Percentiles rank a stretch among this genome's conserved stretches.
These are phyloP conservation scores for Akanthomyces muscarius DNA, from an alignment of 2,329 filamentous ascomycete species.

Conservation along the genomic window DNA sequence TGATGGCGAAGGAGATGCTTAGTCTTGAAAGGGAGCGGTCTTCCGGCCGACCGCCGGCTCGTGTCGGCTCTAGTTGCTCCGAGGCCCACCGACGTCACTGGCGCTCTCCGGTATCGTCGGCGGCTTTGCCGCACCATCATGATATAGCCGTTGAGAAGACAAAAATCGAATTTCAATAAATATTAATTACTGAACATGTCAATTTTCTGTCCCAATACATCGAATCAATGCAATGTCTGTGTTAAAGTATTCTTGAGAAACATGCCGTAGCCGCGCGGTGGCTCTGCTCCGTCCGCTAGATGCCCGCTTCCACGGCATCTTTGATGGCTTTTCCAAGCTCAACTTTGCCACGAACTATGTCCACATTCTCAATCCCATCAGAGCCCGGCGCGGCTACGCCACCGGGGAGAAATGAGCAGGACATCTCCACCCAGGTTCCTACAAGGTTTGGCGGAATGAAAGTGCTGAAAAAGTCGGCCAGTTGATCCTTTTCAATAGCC, in stretches of 20 bases:
- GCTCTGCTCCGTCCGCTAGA: background rate
- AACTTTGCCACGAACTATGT: constrained; percentile 24
- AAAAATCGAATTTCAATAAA: background rate
- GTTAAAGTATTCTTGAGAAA: background rate
- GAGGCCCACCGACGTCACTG: constrained; percentile 13
- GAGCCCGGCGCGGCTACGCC: constrained; percentile 24
- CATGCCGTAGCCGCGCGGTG: background rate
- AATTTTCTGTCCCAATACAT: too few relatives aligned
- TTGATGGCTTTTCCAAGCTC: constrained; percentile 21
- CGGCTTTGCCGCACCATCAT: background rate
- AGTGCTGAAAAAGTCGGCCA: constrained; percentile 22
- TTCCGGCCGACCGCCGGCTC: constrained; percentile 11
- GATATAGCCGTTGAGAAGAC: background rate
- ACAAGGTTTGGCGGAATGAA: constrained; percentile 26
- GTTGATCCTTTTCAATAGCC: constrained; percentile 25
- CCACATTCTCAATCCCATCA: constrained; percentile 13
- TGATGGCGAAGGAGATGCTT: background rate
- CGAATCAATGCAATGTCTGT: too few relatives aligned
- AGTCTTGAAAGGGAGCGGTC: background rate
- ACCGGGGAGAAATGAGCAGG: constrained; percentile 26
- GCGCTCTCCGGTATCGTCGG: constrained; percentile 4
- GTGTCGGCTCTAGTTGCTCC: constrained; percentile 5
- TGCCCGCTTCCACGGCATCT: constrained; percentile 6
- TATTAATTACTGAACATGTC: background rate
- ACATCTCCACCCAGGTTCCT: constrained; percentile 30